These are phyloP conservation scores for Ambrosia artemisiifolia DNA, from an alignment of 129 eudicot genomes.

Conservation along the genomic window DNA sequence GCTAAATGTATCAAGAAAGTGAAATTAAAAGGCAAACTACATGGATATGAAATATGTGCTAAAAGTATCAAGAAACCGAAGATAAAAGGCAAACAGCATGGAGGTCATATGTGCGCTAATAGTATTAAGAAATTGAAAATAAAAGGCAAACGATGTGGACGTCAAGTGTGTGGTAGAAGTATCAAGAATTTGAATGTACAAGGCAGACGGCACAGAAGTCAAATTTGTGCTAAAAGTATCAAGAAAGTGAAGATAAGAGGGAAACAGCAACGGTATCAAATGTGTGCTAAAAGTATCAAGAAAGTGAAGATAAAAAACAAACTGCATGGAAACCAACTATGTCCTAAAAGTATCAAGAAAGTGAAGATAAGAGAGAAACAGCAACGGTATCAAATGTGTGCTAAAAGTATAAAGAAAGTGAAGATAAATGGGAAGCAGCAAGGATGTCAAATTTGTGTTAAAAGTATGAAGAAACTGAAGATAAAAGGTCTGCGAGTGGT, in stretches of 20 bases:
- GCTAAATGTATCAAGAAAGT: background rate
- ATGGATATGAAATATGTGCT: background rate
- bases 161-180: background rate
- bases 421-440: background rate
- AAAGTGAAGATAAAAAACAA: background rate
- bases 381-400: background rate
- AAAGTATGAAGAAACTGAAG: conserved; percentile 11
- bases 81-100: background rate
- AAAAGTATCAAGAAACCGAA: background rate
- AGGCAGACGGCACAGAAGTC: background rate
- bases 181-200: background rate
- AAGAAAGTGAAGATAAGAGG: conserved; percentile 5
- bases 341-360: background rate
- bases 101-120: background rate
- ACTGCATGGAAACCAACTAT: background rate
- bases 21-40: background rate
- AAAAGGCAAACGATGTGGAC: background rate
- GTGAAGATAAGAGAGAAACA: background rate
- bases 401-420: background rate
- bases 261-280: background rate
- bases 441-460: background rate
- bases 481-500: background rate
- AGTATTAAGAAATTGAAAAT: background rate
- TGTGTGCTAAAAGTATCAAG: background rate
- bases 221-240: background rate